Percentiles rank a stretch among this genome's conserved stretches.
These are phyloP conservation scores for Pseudisothecium myosuroides DNA, from an alignment of 225 moss, liverwort and hornwort species.

Conservation along the genomic window DNA sequence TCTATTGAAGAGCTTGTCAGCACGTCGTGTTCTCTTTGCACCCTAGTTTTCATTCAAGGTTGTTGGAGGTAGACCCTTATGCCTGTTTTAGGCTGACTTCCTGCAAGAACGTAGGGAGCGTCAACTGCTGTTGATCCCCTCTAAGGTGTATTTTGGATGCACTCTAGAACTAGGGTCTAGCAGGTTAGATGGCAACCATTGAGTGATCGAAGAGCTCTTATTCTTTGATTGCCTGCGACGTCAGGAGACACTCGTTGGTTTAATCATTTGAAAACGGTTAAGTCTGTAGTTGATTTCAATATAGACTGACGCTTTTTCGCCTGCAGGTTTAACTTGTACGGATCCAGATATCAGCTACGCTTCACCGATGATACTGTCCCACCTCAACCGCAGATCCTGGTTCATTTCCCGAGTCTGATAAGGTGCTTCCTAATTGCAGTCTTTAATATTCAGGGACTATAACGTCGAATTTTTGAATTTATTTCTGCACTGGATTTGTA, in stretches of 20 bases:
- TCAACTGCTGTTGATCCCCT: neutral
- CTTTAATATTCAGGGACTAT: neutral
- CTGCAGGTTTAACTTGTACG: conserved; percentile 69
- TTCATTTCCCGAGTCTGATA: conserved; percentile 91
- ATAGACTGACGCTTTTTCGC: neutral
- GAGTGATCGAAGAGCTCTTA: neutral
- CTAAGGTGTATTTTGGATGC: neutral
- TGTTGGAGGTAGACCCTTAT: conserved; percentile 26
- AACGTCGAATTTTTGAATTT: neutral
- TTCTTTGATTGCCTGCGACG: neutral
- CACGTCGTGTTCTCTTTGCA: conserved; percentile 16
- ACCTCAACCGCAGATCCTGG: conserved; percentile 81
- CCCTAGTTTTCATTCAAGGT: conserved; percentile 18
- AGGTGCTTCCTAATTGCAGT: conserved; percentile 26
- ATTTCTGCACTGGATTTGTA: neutral
- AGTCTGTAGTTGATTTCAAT: neutral
- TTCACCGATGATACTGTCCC: conserved; percentile 71
- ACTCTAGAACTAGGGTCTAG: neutral
- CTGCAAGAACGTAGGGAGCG: neutral
- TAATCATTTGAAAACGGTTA: neutral
- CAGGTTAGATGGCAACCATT: neutral
- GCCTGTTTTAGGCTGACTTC: conserved; percentile 6
- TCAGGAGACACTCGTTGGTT: neutral
- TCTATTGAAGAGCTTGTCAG: conserved; percentile 11
- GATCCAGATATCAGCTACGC: conserved; percentile 81